Evolutionary conservation across 139 green algal species (phyloP).

Genomic region (Tetraselmis striata): DNA sequence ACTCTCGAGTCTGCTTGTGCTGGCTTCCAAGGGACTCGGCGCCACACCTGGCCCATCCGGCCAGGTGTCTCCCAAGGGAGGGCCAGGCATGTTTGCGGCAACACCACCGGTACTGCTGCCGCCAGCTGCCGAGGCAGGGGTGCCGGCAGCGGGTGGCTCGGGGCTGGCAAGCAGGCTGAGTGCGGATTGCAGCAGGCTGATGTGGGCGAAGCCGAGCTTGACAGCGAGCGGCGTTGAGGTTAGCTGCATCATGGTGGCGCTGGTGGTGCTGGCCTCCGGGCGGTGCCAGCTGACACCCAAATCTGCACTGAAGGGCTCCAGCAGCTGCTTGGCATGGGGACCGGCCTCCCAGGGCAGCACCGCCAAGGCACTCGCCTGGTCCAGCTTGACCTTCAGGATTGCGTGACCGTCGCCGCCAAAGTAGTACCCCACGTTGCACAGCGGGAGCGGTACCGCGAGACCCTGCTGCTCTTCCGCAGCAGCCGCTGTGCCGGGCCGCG

Average conservation of each 20-base stretch:
- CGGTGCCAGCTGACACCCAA: conserved; percentile 15
- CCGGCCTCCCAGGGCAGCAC: neutral
- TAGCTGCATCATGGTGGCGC: neutral
- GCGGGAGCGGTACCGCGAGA: neutral
- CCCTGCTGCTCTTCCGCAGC: neutral
- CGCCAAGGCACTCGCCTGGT: conserved; percentile 6
- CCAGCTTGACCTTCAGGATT: conserved; percentile 25
- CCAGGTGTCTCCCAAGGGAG: no score
- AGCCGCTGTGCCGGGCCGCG: no score
- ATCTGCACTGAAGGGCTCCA: conserved; percentile 15
- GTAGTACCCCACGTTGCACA: conserved; percentile 30
- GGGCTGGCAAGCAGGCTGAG: neutral
- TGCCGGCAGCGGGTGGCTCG: neutral
- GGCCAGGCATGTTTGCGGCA: neutral
- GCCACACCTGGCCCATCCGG: no score
- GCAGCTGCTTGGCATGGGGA: conserved; percentile 8
- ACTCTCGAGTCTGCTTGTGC: neutral
- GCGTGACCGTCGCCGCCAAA: conserved; percentile 39
- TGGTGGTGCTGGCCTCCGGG: conserved; percentile 1
- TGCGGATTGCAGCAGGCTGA: neutral
- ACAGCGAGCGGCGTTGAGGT: neutral
- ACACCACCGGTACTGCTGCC: neutral
- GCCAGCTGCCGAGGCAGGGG: neutral
- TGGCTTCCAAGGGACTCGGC: no score
- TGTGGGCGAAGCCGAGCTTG: neutral